Evolutionary conservation across 371 early-diverging fungal species (phyloP), one percentile per base, ranked within the genome.

Genomic region (Dichotomocladium elegans): DNA sequence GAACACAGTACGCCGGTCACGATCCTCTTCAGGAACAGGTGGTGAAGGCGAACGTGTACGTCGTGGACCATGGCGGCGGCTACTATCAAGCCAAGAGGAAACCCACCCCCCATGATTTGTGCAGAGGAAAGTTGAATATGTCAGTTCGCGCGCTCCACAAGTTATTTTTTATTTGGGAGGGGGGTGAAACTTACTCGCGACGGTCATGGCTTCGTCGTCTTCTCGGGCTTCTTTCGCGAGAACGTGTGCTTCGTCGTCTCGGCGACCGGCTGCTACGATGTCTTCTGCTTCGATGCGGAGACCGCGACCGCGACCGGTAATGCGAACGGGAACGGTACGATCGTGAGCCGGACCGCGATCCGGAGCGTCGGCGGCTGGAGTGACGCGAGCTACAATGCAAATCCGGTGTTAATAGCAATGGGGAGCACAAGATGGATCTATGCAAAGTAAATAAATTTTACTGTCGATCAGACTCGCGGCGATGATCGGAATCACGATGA

Each of bases 1-100:
- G 74, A 96, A 95, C 10, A 98, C 94, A 3, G 98, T 98, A 59
- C 96, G 81, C 68, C 87, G 68, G 58, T 95, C 95, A 40, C 96
- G 85, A 53, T 89, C 85, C 19, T 79, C 71, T 61, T 87, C 88
- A 49, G 83, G 81, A 25, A 87, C 75, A 15, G 78, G 80, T 12
- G 90, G 89, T 17, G 89, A 86, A 45, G 83, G 87, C 22, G 90
- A 88, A 53, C 88, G 63, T 29, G 57, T 51, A 35, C 72, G 51
- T 53, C 68, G n/a, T n/a, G n/a, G 49, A 26, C 57, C 55, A 43
- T 52, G 28, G 19, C 46, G 41, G 11, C 30, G 34, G 30, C 37
- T 10, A 25, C 0, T 10, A 17, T 47, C 26, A 45, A 35, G 27
- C 22, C 8, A 2, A n/a, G n/a, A n/a, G n/a, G n/a, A n/a, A n/a